Evolutionary conservation across 176 grass and related monocot genomes (phyloP).

Genomic region (Alopecurus myosuroides): DNA sequence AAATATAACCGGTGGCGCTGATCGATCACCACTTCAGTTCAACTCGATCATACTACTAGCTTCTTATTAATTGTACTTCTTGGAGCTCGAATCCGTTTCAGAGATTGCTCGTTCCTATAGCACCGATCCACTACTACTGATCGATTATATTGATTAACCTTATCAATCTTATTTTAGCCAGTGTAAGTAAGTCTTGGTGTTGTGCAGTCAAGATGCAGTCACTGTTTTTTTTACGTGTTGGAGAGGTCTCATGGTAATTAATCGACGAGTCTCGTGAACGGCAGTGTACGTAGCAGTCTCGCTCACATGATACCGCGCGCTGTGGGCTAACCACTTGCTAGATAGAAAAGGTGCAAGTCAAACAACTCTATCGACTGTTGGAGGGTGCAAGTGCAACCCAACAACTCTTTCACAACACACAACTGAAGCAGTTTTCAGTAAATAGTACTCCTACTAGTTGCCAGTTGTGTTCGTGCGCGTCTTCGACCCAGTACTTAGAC

Average conservation of each 20-base stretch:
- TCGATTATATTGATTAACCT: background rate
- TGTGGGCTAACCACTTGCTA: background rate
- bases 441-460: background rate
- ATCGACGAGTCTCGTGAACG: background rate
- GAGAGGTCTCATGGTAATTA: background rate
- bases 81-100: constrained; percentile 3
- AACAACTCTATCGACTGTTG: background rate
- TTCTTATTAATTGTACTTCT: background rate
- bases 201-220: background rate
- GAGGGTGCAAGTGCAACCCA: background rate
- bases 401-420: background rate
- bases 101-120: background rate
- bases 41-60: background rate
- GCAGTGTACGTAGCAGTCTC: background rate
- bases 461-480: background rate
- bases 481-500: no score
- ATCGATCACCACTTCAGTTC: background rate
- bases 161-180: background rate
- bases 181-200: background rate
- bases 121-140: background rate
- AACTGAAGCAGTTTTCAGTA: no score
- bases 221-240: background rate
- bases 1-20: no score
- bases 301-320: background rate
- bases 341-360: background rate